These are phyloP conservation scores for Casuarina equisetifolia DNA, from an alignment of 306 rosid species.

Conservation along the genomic window DNA sequence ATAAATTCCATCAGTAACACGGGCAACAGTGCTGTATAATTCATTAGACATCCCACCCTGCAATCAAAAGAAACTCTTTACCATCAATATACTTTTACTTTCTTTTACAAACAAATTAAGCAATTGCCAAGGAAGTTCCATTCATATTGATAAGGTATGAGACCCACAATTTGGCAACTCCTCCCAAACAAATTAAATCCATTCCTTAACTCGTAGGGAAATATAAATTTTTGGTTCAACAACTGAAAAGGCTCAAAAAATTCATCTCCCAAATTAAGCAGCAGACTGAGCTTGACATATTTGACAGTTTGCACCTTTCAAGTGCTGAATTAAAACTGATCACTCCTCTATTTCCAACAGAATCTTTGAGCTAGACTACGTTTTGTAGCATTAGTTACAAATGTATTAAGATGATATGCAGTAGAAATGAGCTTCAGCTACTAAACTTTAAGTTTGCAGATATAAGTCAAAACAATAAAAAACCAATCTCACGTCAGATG, in stretches of 20 bases:
- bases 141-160: not conserved
- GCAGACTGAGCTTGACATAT: not conserved
- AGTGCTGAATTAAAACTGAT: not conserved
- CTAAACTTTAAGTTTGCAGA: slow-evolving; percentile 7
- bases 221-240: not conserved
- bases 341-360: not conserved
- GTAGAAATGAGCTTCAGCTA: not conserved
- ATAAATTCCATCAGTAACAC: slow-evolving; percentile 94
- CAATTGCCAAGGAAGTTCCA: not conserved
- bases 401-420: not conserved
- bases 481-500: slow-evolving; percentile 17
- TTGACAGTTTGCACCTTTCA: slow-evolving; percentile 6
- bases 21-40: slow-evolving; percentile 83
- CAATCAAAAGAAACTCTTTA: slow-evolving; percentile 29
- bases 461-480: slow-evolving; percentile 18
- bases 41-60: slow-evolving; percentile 99
- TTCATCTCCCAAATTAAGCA: not conserved
- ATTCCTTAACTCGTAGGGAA: not conserved
- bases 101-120: slow-evolving; percentile 1
- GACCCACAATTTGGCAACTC: not conserved
- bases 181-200: not conserved
- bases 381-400: not conserved
- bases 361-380: not conserved
- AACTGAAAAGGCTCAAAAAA: not conserved
- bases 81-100: slow-evolving; percentile 7